Evolutionary conservation across 306 rosid species (phyloP), one percentile per base, ranked within the genome.

Genomic region (Phaseolus lunatus): DNA sequence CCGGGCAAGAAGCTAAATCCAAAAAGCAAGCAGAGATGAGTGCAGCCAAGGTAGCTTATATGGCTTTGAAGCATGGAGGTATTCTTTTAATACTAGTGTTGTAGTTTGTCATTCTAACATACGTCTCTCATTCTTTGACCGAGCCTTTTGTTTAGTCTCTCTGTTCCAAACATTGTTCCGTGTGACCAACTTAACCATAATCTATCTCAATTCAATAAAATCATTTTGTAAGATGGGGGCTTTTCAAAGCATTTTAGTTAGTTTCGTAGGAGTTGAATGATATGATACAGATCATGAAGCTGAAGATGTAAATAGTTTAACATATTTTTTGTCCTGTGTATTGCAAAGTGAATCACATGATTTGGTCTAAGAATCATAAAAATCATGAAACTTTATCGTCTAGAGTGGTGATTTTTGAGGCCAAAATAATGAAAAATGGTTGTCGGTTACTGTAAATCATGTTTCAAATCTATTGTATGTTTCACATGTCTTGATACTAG

Each of bases 41-140:
- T 85, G 99, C 89, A 7, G 99, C 99, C 12, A 89, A 92, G 86
- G 85, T 81, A 63, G 97, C 99, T 22, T 92, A 86, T 80, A 50
- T 70, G 35, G 72, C 78, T 61, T 73, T 95, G 82, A 92, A 75
- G 26, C 59, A 84, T 75, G 80, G 83, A 91, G 86, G 82, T 87
- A 49, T 63, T 69, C 20, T 47, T 79, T 75, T 67, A 61, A 54
- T 62, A 26, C 24, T 63, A 65, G 68, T 54, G 70, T 48, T 45
- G 44, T 31, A 35, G 29, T 63, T 50, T 74, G 12, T 48, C 44
- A 33, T 63, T 39, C 26, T 77, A 61, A 12, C 2, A 8, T 29
- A 20, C 58, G 14, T 72, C 9, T 33, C n/a, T n/a, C n/a, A n/a
- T 37, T 37, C 43, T 37, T 0, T 37, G 43, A 37, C 43, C 9